A percentile compares a stretch with the other conserved stretches of the same genome.
phyloP scores from a whole-genome alignment of 2,329 filamentous ascomycete genomes.

The Exophiala spinifera region DNA sequence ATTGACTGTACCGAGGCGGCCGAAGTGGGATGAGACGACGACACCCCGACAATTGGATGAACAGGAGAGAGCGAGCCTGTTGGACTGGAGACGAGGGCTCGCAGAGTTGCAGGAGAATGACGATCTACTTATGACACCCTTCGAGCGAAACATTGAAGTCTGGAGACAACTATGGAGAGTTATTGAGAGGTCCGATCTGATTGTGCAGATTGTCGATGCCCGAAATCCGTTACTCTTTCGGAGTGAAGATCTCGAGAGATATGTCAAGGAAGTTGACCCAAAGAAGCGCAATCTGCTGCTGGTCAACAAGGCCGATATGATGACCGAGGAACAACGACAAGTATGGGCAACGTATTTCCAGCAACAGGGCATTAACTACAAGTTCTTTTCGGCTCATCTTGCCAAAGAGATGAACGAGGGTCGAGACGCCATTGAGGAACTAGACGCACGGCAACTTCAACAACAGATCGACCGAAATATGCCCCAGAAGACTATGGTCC shows the following conservation, averaged over 20 bases:
- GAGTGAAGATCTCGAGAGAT: slow-evolving; percentile 86
- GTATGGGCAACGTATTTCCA: slow-evolving; percentile 86
- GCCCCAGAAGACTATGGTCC: slow-evolving; percentile 23
- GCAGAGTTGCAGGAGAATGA: slow-evolving; percentile 92
- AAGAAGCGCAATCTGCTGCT: slow-evolving; percentile 87
- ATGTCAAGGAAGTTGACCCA: slow-evolving; percentile 87
- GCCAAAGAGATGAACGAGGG: slow-evolving; percentile 86
- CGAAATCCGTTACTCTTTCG: slow-evolving; percentile 91
- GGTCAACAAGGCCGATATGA: slow-evolving; percentile 99
- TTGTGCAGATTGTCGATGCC: slow-evolving; percentile 98
- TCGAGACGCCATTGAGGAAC: slow-evolving; percentile 53
- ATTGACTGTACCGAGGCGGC: slow-evolving; percentile 84
- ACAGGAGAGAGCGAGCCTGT: slow-evolving; percentile 73
- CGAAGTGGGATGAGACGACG: slow-evolving; percentile 81
- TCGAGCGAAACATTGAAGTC: slow-evolving; percentile 94
- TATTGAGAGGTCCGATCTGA: slow-evolving; percentile 89
- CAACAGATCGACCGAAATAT: slow-evolving; percentile 21
- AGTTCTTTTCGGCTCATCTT: slow-evolving; percentile 91
- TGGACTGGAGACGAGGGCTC: slow-evolving; percentile 85
- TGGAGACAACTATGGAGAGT: slow-evolving; percentile 98
- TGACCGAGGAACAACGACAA: slow-evolving; percentile 78
- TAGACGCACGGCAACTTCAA: slow-evolving; percentile 38
- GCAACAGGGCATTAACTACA: slow-evolving; percentile 77
- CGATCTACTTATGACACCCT: slow-evolving; percentile 94
- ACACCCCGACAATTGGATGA: slow-evolving; percentile 78